Evolutionary conservation across 352 stramenopile genomes (phyloP), one percentile per base, ranked within the genome.

Genomic region (Globisporangium cylindrosporum): DNA sequence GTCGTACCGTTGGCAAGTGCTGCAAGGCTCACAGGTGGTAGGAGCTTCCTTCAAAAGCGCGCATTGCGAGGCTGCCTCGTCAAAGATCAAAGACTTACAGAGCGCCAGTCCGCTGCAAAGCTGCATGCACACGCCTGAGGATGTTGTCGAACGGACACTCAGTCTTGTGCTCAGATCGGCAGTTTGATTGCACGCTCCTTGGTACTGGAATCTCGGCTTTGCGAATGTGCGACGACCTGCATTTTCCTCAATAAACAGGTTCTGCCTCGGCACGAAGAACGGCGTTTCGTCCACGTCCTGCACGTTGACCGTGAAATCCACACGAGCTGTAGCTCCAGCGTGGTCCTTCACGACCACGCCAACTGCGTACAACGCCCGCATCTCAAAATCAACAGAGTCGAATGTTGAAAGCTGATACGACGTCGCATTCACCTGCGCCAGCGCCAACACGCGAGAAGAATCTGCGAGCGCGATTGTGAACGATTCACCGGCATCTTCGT

Each of bases 201-300:
- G 68, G 15, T 64, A 69, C 4, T 51, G 59, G 41, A 80, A 80
- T 59, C 55, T 67, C n/a, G 70, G 49, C 20, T 70, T 69, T 20
- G 59, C 60, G 4, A 85, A 48, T 3, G 55, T 68, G 1, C 54
- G 43, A 25, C 24, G 49, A 22, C 22, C 49, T 51, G 48, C 22
- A 51, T 80, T 76, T 59, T 82, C 76, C 32, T 78, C 68, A 22
- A 80, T 80, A 20, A 80, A 78, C n/a, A 80, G 69, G n/a, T 80
- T 66, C 36, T 81, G 75, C 1, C 67, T 55, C n/a, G 46, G 34
- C 22, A 61, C 64, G 25, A 87, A 64, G 38, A 72, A 69, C n/a
- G 81, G 81, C 14, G 66, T 15, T 25, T 90, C 81, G n/a, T 88
- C 82, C 14, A 78, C 66, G 66, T 90, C 78, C 5, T 69, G 53